phyloP scores from a whole-genome alignment of 352 stramenopile genomes.

The Achlya hypogyna region DNA sequence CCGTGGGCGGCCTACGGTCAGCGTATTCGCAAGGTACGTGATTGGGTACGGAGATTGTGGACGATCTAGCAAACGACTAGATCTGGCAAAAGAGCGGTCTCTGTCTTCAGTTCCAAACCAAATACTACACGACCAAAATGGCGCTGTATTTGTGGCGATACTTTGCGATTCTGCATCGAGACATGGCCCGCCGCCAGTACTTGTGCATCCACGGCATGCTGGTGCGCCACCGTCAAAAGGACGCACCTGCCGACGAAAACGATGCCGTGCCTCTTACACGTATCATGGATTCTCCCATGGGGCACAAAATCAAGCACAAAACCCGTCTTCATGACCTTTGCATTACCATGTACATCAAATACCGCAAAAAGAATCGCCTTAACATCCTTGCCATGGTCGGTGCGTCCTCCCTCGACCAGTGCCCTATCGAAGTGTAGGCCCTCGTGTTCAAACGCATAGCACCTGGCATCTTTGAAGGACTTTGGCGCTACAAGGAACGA shows the following conservation, averaged over 20 bases:
- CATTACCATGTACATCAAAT: slow-evolving; percentile 43
- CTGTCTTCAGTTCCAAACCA: slow-evolving; percentile 45
- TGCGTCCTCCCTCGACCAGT: background rate
- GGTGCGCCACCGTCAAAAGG: slow-evolving; percentile 12
- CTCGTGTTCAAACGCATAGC: slow-evolving; percentile 40
- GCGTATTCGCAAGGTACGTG: background rate
- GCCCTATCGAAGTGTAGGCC: background rate
- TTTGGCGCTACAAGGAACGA: slow-evolving; percentile 23
- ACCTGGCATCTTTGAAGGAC: slow-evolving; percentile 26
- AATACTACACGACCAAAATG: slow-evolving; percentile 46
- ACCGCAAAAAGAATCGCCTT: slow-evolving; percentile 39
- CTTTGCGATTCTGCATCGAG: slow-evolving; percentile 43
- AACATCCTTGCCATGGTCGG: slow-evolving; percentile 43
- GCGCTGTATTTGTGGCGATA: slow-evolving; percentile 52
- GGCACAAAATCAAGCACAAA: slow-evolving; percentile 46
- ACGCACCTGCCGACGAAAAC: slow-evolving; percentile 16
- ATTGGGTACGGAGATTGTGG: background rate
- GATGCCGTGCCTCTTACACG: slow-evolving; percentile 27
- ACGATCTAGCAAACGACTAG: background rate
- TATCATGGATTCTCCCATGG: slow-evolving; percentile 55
- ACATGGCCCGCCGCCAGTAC: slow-evolving; percentile 34
- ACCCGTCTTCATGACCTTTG: slow-evolving; percentile 49
- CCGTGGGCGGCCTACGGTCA: slow-evolving; percentile 7
- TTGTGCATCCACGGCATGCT: slow-evolving; percentile 28
- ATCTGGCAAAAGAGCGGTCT: slow-evolving; percentile 38